A percentile compares a stretch with the other conserved stretches of the same genome.
Conservation (phyloP, 164 flowering plant genomes). For the Cinnamomum chago region DNA sequence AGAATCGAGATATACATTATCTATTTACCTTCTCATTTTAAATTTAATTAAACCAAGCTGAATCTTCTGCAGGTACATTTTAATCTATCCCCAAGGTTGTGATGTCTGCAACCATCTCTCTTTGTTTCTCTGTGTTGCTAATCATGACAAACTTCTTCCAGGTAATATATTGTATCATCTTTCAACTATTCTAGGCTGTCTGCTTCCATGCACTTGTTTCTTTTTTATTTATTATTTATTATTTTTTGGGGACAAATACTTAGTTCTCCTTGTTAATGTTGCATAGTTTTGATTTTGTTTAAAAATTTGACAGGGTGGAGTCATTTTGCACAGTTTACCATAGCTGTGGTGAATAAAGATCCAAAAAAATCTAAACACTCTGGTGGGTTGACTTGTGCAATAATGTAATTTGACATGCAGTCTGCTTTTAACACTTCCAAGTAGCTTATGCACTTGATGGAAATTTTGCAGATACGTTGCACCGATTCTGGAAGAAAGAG, state of each 20-base stretch:
- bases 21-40: not conserved
- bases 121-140: conserved; percentile 95
- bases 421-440: not conserved
- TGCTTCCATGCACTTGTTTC: too few relatives aligned
- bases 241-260: not conserved
- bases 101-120: conserved; percentile 96
- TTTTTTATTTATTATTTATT: too few relatives aligned
- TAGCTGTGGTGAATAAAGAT: conserved; percentile 93
- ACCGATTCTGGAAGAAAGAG: conserved; percentile 93
- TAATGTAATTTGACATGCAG: not conserved
- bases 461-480: conserved; percentile 65
- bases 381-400: conserved; percentile 38
- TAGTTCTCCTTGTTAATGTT: not conserved
- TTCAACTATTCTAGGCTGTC: not conserved
- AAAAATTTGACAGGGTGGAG: conserved; percentile 68
- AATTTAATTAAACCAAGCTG: conserved; percentile 4
- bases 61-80: conserved; percentile 62
- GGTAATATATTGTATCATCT: conserved; percentile 35
- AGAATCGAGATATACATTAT: not conserved
- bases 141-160: conserved; percentile 99
- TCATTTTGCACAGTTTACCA: conserved; percentile 98
- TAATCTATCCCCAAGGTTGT: conserved; percentile 96
- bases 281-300: not conserved
- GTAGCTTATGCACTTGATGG: conserved; percentile 4
- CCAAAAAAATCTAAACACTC: conserved; percentile 94